Base-by-base conservation (phyloP, 176 grass and related monocot genomes). In the Oryza meyeriana region DNA sequence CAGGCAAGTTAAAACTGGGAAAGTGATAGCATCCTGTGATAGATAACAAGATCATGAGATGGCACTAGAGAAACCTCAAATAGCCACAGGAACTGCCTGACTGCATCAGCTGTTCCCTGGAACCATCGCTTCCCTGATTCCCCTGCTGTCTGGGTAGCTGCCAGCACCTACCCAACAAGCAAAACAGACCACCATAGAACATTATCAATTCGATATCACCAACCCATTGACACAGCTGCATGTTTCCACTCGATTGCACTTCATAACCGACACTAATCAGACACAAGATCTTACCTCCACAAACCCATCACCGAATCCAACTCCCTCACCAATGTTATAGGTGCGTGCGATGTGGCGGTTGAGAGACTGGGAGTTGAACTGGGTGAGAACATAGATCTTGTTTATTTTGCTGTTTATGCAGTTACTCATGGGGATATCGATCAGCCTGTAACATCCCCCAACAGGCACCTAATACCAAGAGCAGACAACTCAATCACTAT, bases 91-190 rank as follows among this genome's bases (percentile, higher is more conserved):
- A 97, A 97, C 81, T 97, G 94, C 64, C 94, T 88, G 41, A 97
- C 94, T 85, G 94, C 94, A 84, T 97, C 94, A 11, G 94, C 94
- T 32, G 91, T 97, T 80, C 94, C 94, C 69, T 97, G 94, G 87
- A 97, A 97, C 94, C 94, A 97, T 63, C 89, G 84, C 22, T 91
- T 93, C 55, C 94, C 94, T 0, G 67, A 87, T 65, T 97, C 88
- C 68, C 90, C 94, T 71, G 91, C 81, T 42, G 94, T 93, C 75
- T 97, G 94, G 22, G 94, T 93, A 34, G 94, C 94, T 25, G 94
- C 94, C 70, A 97, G 80, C 42, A 97, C 90, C 94, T 97, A 33
- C 48, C 67, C 40, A 48, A 39, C 59, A 9, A 27, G 66, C 6
- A 78, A 59, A 83, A 83, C 27, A 31, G 64, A 36, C 12, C 22